These are phyloP conservation scores for Podospora tetraspora DNA, from an alignment of 495 filamentous ascomycete genomes.

Conservation along the genomic window DNA sequence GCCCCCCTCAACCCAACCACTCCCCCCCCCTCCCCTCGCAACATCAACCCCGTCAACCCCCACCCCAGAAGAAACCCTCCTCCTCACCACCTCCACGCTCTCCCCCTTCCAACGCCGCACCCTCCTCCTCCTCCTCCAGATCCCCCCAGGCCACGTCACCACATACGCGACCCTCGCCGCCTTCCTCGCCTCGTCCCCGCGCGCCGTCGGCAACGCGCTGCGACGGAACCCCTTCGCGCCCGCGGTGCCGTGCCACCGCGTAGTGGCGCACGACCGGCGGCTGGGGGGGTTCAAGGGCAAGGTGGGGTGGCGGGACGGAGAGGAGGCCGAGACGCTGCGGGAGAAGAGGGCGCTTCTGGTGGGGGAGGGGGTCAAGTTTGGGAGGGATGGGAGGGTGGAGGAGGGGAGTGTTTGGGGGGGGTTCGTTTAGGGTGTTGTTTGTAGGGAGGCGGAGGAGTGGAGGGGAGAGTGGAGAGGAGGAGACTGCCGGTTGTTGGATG, in stretches of 20 bases:
- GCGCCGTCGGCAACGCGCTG: slow-evolving; percentile 75
- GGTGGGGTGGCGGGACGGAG: slow-evolving; percentile 32
- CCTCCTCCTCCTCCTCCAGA: slow-evolving; percentile 23
- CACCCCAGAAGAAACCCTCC: neutral
- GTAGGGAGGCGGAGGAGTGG: neutral
- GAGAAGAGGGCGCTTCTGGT: slow-evolving; percentile 40
- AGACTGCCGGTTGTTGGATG: neutral
- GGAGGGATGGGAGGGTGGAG: slow-evolving; percentile 20
- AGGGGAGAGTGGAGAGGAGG: neutral
- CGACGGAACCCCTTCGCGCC: slow-evolving; percentile 67
- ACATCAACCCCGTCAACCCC: neutral
- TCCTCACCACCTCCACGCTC: slow-evolving; percentile 9
- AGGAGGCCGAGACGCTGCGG: slow-evolving; percentile 33
- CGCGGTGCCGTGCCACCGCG: slow-evolving; percentile 51
- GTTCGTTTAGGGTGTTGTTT: neutral
- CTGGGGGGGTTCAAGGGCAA: slow-evolving; percentile 51
- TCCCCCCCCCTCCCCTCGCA: neutral
- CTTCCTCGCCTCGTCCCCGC: slow-evolving; percentile 62
- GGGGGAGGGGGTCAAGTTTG: slow-evolving; percentile 37
- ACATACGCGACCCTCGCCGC: slow-evolving; percentile 58
- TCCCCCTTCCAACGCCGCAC: slow-evolving; percentile 24
- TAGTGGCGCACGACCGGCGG: slow-evolving; percentile 40
- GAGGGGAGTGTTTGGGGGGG: slow-evolving; percentile 35
- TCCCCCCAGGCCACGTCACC: slow-evolving; percentile 8
- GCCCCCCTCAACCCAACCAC: neutral